phyloP scores from a whole-genome alignment of 2,329 filamentous ascomycete genomes.

The Thermoascus crustaceus region DNA sequence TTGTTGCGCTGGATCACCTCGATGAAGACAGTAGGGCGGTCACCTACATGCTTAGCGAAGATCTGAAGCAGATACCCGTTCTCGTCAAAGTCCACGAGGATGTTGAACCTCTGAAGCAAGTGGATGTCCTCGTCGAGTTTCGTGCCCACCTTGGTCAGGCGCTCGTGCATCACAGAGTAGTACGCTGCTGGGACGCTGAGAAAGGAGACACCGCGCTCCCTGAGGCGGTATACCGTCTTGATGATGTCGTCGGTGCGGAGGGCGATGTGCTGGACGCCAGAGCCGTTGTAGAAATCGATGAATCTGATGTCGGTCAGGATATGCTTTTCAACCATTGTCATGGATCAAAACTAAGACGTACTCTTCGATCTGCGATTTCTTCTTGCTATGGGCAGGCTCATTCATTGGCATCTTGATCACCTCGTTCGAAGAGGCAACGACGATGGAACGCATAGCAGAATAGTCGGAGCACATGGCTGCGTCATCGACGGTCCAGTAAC shows the following conservation, averaged over 20 bases:
- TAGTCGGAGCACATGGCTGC: constrained; percentile 82
- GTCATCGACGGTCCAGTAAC: constrained; percentile 93
- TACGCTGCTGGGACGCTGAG: constrained; percentile 76
- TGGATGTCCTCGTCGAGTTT: constrained; percentile 67
- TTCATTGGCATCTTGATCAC: constrained; percentile 96
- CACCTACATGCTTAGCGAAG: constrained; percentile 75
- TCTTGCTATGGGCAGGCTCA: constrained; percentile 77
- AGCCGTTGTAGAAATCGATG: constrained; percentile 74
- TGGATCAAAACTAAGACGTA: constrained; percentile 32
- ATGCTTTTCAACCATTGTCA: no score
- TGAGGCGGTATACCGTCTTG: constrained; percentile 59
- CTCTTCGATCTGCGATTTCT: constrained; percentile 85
- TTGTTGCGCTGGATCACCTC: constrained; percentile 86
- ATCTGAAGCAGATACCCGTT: constrained; percentile 68
- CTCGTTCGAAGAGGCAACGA: constrained; percentile 75
- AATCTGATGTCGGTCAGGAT: constrained; percentile 17
- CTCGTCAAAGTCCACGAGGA: constrained; percentile 89
- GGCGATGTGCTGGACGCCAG: constrained; percentile 86
- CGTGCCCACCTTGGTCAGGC: constrained; percentile 52
- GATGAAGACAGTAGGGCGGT: constrained; percentile 87
- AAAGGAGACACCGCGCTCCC: constrained; percentile 75
- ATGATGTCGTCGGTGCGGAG: constrained; percentile 74
- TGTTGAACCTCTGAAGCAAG: constrained; percentile 63
- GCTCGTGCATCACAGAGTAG: constrained; percentile 63
- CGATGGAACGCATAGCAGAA: constrained; percentile 73